Evolutionary conservation across 768 basidiomycete species (phyloP).

Genomic region (Boletus rubescentipes): DNA sequence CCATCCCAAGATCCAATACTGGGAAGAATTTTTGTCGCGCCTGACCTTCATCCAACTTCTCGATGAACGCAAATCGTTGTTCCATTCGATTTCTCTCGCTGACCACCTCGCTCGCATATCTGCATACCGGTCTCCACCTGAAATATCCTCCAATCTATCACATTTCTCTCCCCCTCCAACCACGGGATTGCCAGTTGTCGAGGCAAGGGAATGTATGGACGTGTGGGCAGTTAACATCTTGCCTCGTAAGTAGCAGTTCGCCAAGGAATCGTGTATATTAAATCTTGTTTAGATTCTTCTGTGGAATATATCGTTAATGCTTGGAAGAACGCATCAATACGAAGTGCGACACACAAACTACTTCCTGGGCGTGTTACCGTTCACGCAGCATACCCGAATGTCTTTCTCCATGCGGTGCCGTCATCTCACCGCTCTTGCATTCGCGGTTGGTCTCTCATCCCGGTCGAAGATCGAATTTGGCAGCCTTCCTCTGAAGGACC

Average conservation of each 20-base stretch:
- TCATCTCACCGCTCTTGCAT: background rate
- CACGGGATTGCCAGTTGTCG: no score
- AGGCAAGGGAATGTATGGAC: no score
- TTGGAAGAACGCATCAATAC: background rate
- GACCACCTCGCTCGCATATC: no score
- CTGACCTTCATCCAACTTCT: no score
- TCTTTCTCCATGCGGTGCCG: background rate
- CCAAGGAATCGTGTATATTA: no score
- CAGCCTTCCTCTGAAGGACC: rapidly evolving
- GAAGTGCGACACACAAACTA: background rate
- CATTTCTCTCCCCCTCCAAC: no score
- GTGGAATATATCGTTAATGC: background rate
- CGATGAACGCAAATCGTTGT: no score
- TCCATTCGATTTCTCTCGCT: no score
- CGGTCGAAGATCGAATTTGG: background rate
- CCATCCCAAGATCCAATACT: background rate
- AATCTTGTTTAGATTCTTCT: background rate
- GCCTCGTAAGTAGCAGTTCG: background rate
- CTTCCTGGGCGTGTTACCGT: background rate
- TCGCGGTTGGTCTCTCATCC: background rate
- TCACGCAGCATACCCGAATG: background rate
- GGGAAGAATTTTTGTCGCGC: background rate
- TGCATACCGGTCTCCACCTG: no score
- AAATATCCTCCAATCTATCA: no score
- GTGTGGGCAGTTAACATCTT: background rate